phyloP scores from a whole-genome alignment of 371 early-diverging fungal genomes.

The Umbelopsis sp. region DNA sequence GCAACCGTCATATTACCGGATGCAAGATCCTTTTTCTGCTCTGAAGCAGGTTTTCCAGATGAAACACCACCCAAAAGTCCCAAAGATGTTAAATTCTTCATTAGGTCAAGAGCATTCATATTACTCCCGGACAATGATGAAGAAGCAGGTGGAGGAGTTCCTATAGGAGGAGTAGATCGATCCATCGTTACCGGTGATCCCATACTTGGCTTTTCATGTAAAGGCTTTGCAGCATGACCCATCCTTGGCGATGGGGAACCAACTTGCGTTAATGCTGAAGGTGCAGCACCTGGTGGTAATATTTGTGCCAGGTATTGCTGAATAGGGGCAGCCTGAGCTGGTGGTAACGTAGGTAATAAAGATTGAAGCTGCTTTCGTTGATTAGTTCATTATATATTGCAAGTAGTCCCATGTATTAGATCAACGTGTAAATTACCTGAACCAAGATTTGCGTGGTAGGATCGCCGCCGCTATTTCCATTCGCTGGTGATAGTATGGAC shows the following conservation, averaged over 20 bases:
- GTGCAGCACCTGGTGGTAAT: conserved; percentile 16
- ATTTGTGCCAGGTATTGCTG: conserved; percentile 45
- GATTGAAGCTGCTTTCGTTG: conserved; percentile 37
- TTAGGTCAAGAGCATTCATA: conserved; percentile 37
- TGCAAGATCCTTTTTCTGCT: conserved; percentile 1
- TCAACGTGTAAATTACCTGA: conserved; percentile 29
- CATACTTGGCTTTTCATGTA: neutral
- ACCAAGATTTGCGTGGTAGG: conserved; percentile 35
- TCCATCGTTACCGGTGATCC: neutral
- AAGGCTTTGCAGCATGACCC: neutral
- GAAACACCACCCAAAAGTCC: conserved; percentile 33
- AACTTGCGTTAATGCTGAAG: conserved; percentile 26
- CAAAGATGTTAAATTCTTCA: conserved; percentile 44
- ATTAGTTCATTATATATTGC: neutral
- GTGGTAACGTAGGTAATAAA: conserved; percentile 44
- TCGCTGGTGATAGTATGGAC: conserved; percentile 29
- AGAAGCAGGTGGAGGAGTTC: conserved; percentile 15
- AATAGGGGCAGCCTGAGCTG: conserved; percentile 39
- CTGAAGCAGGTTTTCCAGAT: conserved; percentile 19
- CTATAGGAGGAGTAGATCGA: conserved; percentile 8
- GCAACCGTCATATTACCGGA: conserved; percentile 11
- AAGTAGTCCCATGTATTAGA: neutral
- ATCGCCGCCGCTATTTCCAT: conserved; percentile 21
- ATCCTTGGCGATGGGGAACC: conserved; percentile 27
- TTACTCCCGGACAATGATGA: neutral